A percentile compares a stretch with the other conserved stretches of the same genome.
phyloP scores from a whole-genome alignment of 495 filamentous ascomycete genomes.

The Physcia stellaris region DNA sequence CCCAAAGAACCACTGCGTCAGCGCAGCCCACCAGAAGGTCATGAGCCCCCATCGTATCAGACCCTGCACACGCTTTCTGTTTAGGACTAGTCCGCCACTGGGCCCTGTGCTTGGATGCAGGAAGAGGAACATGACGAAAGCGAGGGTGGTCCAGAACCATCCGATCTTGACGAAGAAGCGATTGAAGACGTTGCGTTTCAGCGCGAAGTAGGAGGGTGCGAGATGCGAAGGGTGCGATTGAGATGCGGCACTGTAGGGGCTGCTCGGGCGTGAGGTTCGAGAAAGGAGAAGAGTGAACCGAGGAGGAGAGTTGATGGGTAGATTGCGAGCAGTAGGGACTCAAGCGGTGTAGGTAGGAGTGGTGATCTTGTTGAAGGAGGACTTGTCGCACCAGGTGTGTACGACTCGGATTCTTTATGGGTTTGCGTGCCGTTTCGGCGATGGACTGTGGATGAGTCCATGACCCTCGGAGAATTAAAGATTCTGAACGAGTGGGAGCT shows the following conservation, averaged over 20 bases:
- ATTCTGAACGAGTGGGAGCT: too few species aligned
- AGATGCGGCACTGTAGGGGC: slow-evolving; percentile 38
- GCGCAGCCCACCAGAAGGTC: slow-evolving; percentile 59
- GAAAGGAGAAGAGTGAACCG: slow-evolving; percentile 64
- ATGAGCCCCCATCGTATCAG: slow-evolving; percentile 52
- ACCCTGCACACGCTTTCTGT: slow-evolving; percentile 34
- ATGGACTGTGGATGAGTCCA: background rate
- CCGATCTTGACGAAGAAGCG: slow-evolving; percentile 83
- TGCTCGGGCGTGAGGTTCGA: slow-evolving; percentile 55
- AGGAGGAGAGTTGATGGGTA: slow-evolving; percentile 68
- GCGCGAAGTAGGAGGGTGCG: slow-evolving; percentile 80
- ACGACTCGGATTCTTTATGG: too few species aligned
- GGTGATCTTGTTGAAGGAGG: slow-evolving; percentile 16
- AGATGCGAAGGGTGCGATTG: slow-evolving; percentile 43
- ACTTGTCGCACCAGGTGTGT: background rate
- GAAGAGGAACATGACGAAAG: slow-evolving; percentile 48
- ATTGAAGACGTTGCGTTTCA: slow-evolving; percentile 86
- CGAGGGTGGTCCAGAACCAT: slow-evolving; percentile 76
- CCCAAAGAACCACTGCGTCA: slow-evolving; percentile 96
- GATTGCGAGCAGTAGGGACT: slow-evolving; percentile 43
- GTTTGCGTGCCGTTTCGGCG: background rate
- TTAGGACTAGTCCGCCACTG: slow-evolving; percentile 17
- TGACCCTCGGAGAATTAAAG: background rate
- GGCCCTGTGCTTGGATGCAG: slow-evolving; percentile 37
- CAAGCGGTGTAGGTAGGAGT: slow-evolving; percentile 47